phyloP scores from a whole-genome alignment of 2,329 filamentous ascomycete genomes.

The Alternaria gaisen region DNA sequence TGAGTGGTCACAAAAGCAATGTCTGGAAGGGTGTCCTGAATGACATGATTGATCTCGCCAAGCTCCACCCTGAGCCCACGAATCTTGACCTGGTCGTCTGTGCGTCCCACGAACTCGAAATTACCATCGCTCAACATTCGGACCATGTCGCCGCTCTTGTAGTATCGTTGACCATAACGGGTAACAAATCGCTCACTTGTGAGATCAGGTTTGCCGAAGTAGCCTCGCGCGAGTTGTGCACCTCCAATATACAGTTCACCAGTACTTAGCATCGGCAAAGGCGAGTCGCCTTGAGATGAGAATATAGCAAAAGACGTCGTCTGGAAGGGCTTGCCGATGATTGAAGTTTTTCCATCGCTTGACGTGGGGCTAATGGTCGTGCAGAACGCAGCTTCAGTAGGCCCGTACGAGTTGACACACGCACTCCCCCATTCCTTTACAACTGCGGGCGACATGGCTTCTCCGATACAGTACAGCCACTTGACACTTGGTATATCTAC shows the following conservation, averaged over 20 bases:
- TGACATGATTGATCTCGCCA: conserved; percentile 48
- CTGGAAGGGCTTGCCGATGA: conserved; percentile 55
- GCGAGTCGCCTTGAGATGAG: conserved; percentile 36
- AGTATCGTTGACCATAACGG: conserved; percentile 44
- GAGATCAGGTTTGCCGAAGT: conserved; percentile 49
- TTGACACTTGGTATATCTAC: conserved; percentile 49
- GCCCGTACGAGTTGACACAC: conserved; percentile 58
- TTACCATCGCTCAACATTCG: conserved; percentile 50
- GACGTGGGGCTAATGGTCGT: conserved; percentile 53
- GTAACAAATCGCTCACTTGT: conserved; percentile 44
- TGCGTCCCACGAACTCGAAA: conserved; percentile 52
- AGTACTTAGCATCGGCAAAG: conserved; percentile 51
- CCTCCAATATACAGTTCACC: conserved; percentile 60
- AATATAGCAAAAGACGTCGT: conserved; percentile 53
- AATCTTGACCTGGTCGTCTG: conserved; percentile 54
- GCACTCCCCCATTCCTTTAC: conserved; percentile 50
- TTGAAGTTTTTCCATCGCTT: conserved; percentile 42
- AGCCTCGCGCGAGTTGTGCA: conserved; percentile 57
- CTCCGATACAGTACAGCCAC: conserved; percentile 57
- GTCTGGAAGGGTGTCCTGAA: conserved; percentile 32
- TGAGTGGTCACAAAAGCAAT: conserved; percentile 41
- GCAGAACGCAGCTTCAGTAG: conserved; percentile 56
- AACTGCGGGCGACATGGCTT: conserved; percentile 53
- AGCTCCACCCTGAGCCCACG: conserved; percentile 51
- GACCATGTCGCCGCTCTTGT: conserved; percentile 51